These are phyloP conservation scores for Didymosphaeria variabile DNA, from an alignment of 2,329 filamentous ascomycete genomes.

Conservation along the genomic window DNA sequence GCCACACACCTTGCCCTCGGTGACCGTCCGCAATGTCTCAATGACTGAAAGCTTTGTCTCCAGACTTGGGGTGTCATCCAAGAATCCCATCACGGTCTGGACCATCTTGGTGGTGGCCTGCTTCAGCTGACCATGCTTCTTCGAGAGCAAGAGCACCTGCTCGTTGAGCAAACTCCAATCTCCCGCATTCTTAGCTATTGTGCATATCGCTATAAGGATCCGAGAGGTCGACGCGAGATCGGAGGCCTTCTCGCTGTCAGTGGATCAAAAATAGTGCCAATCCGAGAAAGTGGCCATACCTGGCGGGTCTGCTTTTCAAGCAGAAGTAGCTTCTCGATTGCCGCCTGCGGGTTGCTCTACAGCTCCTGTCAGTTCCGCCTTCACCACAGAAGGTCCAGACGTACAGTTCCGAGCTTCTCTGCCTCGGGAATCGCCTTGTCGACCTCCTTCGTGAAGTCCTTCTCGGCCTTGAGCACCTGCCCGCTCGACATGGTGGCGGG, in stretches of 20 bases:
- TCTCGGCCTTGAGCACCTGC: constrained; percentile 86
- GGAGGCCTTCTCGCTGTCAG: constrained; percentile 72
- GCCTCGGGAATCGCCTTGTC: constrained; percentile 91
- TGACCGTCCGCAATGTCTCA: constrained; percentile 93
- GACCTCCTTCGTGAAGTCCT: constrained; percentile 97
- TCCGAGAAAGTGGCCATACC: constrained; percentile 59
- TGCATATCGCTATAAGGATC: constrained; percentile 86
- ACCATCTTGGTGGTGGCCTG: constrained; percentile 99
- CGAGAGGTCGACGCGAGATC: constrained; percentile 95
- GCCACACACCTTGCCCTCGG: constrained; percentile 82
- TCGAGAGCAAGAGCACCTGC: constrained; percentile 92
- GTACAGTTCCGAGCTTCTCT: constrained; percentile 86
- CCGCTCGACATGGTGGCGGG: constrained; percentile 76
- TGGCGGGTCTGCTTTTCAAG: constrained; percentile 98
- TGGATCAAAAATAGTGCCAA: constrained; percentile 17
- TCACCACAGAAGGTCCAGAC: constrained; percentile 18
- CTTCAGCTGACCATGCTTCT: constrained; percentile 99
- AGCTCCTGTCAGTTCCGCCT: constrained; percentile 28
- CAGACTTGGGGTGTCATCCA: constrained; percentile 83
- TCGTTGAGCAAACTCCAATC: constrained; percentile 97
- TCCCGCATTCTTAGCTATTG: constrained; percentile 88
- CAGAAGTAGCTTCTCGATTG: constrained; percentile 89
- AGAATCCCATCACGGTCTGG: constrained; percentile 90
- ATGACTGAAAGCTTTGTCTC: constrained; percentile 94
- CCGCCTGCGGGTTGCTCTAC: constrained; percentile 80